These are phyloP conservation scores for Leishmania mexicana DNA, from an alignment of 208 protist genomes.

Conservation along the genomic window DNA sequence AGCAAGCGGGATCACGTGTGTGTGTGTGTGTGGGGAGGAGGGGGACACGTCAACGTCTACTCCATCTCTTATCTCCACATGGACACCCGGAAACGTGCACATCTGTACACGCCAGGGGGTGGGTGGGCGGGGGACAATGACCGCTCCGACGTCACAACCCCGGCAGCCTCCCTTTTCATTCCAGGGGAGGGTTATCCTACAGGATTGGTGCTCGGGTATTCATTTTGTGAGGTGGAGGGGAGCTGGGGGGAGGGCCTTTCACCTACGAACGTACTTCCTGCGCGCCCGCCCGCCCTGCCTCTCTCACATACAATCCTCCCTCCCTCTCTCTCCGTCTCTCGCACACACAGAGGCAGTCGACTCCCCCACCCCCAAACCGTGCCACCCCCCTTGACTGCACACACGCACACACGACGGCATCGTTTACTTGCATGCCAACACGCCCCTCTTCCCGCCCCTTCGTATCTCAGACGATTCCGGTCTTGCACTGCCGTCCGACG, in stretches of 20 bases:
- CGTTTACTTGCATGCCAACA: background rate
- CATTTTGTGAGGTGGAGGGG: too few relatives aligned
- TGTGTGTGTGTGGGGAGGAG: background rate
- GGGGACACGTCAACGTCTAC: background rate
- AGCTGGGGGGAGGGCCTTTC: too few relatives aligned
- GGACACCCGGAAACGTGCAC: background rate
- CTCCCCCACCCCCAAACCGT: background rate
- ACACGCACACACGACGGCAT: background rate
- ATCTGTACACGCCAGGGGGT: background rate
- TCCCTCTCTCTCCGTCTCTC: background rate
- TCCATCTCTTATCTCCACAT: background rate
- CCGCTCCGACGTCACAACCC: background rate
- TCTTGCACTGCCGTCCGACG: too few relatives aligned
- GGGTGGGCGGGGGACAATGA: background rate
- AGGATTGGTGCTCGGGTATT: background rate
- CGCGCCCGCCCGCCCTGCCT: background rate
- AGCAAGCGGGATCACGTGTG: background rate
- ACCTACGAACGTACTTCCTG: too few relatives aligned
- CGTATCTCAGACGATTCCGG: too few relatives aligned
- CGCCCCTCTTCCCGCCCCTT: background rate
- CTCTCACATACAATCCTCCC: background rate
- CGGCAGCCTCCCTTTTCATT: background rate
- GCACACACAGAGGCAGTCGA: background rate
- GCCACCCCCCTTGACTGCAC: background rate
- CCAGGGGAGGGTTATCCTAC: background rate